Conservation (phyloP, 148 eudicot genomes). For the Heliosperma pusillum region DNA sequence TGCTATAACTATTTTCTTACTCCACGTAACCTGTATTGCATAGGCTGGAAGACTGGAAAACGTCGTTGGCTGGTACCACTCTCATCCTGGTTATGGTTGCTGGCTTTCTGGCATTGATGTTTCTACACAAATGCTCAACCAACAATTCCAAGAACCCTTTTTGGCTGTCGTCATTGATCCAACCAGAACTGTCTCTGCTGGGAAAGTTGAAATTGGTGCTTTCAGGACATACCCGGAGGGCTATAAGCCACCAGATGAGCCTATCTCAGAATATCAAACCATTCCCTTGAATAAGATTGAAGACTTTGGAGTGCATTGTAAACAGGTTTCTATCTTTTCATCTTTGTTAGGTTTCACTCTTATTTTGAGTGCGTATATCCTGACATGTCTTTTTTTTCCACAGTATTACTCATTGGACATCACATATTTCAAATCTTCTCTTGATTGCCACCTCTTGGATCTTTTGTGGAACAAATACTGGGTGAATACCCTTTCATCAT, state of each 20-base stretch:
- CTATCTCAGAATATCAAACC: slow-evolving; percentile 92
- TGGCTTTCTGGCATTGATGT: slow-evolving; percentile 99
- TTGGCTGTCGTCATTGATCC: slow-evolving; percentile 98
- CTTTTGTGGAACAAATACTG: slow-evolving; percentile 98
- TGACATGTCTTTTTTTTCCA: slow-evolving; percentile 23
- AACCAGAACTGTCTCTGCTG: slow-evolving; percentile 97
- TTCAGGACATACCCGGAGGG: slow-evolving; percentile 98
- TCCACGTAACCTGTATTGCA: slow-evolving; percentile 5
- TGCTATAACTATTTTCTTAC: neutral
- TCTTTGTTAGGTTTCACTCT: neutral
- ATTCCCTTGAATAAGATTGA: slow-evolving; percentile 96
- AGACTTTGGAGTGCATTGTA: slow-evolving; percentile 98
- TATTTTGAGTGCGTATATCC: neutral
- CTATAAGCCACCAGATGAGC: slow-evolving; percentile 95
- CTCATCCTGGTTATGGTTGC: slow-evolving; percentile 99
- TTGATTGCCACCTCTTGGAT: slow-evolving; percentile 95
- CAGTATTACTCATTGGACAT: slow-evolving; percentile 93
- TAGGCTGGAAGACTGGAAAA: slow-evolving; percentile 96
- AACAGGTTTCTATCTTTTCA: slow-evolving; percentile 52
- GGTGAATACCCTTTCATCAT: slow-evolving; percentile 97
- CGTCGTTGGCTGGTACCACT: slow-evolving; percentile 99
- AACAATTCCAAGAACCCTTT: slow-evolving; percentile 94
- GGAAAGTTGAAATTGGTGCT: slow-evolving; percentile 98
- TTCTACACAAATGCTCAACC: slow-evolving; percentile 94
- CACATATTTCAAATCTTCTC: slow-evolving; percentile 96